phyloP scores from a whole-genome alignment of 208 protist genomes.

The Crithidia fasciculata region DNA sequence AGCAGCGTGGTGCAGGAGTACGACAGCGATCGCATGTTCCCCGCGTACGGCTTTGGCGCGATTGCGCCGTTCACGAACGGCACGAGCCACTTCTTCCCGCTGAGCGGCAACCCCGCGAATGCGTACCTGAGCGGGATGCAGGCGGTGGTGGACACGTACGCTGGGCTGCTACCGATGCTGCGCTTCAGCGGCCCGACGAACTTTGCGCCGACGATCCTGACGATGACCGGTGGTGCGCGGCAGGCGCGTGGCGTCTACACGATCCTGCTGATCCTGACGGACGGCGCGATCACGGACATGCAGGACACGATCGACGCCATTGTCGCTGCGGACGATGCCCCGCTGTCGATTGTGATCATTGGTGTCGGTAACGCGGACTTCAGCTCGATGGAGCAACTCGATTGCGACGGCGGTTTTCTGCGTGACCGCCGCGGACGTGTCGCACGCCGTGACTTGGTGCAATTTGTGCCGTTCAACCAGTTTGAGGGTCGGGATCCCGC shows the following conservation, averaged over 20 bases:
- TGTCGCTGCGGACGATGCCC: constrained; percentile 68
- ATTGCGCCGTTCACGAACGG: constrained; percentile 38
- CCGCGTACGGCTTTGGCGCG: constrained; percentile 53
- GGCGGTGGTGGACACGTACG: constrained; percentile 60
- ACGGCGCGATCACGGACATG: constrained; percentile 89
- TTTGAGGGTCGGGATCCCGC: constrained; percentile 35
- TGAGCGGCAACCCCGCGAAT: constrained; percentile 40
- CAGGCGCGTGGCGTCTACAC: constrained; percentile 61
- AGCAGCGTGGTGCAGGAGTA: constrained; percentile 54
- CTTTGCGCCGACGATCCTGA: constrained; percentile 49
- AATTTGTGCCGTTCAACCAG: constrained; percentile 77
- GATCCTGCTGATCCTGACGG: constrained; percentile 91
- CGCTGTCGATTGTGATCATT: constrained; percentile 93
- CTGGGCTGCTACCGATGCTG: constrained; percentile 32
- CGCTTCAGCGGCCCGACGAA: constrained; percentile 72
- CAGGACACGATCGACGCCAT: constrained; percentile 79
- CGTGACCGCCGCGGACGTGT: constrained; percentile 5
- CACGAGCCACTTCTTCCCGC: constrained; percentile 63
- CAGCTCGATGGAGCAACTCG: constrained; percentile 87
- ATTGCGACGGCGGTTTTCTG: constrained; percentile 76
- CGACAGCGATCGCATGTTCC: constrained; percentile 54
- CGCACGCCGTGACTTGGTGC: constrained; percentile 59
- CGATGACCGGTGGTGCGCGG: constrained; percentile 33
- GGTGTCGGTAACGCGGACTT: constrained; percentile 92
- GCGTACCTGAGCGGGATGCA: constrained; percentile 62